Conservation (phyloP, 306 rosid species). For the Quercus wislizeni region DNA sequence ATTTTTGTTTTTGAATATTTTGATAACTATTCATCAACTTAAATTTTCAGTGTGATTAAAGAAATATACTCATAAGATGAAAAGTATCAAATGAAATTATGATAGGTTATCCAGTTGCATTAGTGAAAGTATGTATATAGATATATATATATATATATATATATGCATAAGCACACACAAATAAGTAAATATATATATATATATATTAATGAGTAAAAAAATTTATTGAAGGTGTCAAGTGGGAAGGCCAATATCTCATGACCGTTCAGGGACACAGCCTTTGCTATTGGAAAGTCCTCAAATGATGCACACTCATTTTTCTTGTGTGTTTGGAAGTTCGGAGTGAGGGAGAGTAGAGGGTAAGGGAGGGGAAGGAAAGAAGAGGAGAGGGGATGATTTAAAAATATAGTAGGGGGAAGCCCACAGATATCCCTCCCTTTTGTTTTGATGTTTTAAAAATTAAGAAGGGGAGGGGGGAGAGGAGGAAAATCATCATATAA, state of each 20-base stretch:
- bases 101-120: not conserved
- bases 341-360: too few species aligned
- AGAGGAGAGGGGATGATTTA: too few species aligned
- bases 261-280: too few species aligned
- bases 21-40: not conserved
- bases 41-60: not conserved
- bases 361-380: too few species aligned
- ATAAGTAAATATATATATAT: not conserved
- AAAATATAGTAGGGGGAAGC: too few species aligned
- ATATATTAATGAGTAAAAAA: not conserved
- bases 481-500: too few species aligned
- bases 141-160: not conserved
- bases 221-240: not conserved
- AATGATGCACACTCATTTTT: too few species aligned
- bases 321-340: too few species aligned
- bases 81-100: not conserved
- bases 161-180: not conserved
- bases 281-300: too few species aligned
- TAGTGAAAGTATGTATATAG: not conserved
- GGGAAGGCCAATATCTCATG: not conserved
- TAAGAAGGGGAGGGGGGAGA: too few species aligned
- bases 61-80: not conserved
- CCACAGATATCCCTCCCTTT: too few species aligned
- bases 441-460: too few species aligned
- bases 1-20: not conserved